Evolutionary conservation across 148 eudicot species (phyloP).

Genomic region (Cornus controversa): DNA sequence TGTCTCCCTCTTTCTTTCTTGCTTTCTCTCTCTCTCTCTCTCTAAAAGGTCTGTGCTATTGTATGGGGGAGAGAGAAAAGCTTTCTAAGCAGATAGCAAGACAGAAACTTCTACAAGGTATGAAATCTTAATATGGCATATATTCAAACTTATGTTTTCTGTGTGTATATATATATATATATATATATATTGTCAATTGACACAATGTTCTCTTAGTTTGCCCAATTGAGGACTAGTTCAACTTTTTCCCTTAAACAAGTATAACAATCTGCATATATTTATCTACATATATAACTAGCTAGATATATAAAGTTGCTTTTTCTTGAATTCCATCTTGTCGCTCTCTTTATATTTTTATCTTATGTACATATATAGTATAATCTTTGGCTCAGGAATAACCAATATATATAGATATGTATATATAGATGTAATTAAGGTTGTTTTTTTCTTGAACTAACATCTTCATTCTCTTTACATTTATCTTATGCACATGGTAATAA

Average conservation of each 20-base stretch:
- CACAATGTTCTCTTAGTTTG: background rate
- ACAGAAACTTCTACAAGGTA: constrained; percentile 25
- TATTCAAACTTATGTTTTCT: background rate
- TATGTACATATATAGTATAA: too few relatives aligned
- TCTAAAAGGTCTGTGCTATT: too few relatives aligned
- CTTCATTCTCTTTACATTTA: too few relatives aligned
- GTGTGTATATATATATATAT: background rate
- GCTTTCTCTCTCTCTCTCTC: constrained; percentile 13
- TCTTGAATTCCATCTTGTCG: background rate
- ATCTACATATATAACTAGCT: too few relatives aligned
- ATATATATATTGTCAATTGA: background rate
- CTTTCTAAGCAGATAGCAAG: constrained; percentile 21
- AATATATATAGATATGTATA: background rate
- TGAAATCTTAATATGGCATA: background rate
- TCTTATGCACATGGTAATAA: too few relatives aligned
- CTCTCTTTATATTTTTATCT: background rate
- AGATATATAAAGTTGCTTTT: background rate
- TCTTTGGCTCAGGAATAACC: too few relatives aligned
- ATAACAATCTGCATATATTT: too few relatives aligned
- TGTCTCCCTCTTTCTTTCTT: background rate
- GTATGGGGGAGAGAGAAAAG: constrained; percentile 26
- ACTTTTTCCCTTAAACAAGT: background rate
- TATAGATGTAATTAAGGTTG: background rate
- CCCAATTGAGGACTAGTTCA: background rate
- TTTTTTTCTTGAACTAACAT: too few relatives aligned